A percentile compares a stretch with the other conserved stretches of the same genome.
These are phyloP conservation scores for Rhamnella rubrinervis DNA, from an alignment of 331 rosid species.

Conservation along the genomic window DNA sequence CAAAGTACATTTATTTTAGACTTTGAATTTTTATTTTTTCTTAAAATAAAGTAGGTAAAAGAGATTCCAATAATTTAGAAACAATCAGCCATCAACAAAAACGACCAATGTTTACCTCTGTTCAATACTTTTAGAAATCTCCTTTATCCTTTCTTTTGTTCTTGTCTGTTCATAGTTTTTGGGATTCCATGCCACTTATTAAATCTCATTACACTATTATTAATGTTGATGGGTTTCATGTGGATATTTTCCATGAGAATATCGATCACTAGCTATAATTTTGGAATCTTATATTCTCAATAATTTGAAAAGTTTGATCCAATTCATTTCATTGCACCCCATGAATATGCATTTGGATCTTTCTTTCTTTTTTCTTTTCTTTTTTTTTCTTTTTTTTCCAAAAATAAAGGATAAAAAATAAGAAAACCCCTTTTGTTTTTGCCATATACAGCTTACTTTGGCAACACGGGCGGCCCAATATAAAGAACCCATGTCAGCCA, in stretches of 20 bases:
- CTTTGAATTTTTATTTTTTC: no score
- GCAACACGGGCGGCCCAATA: slow-evolving; percentile 27
- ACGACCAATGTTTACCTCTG: no score
- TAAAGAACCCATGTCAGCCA: slow-evolving; percentile 32
- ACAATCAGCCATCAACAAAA: not conserved
- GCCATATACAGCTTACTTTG: slow-evolving; percentile 18
- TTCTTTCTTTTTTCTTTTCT: no score
- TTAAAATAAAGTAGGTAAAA: not conserved
- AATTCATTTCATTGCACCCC: no score
- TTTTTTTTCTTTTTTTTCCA: no score
- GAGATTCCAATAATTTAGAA: slow-evolving; percentile 8
- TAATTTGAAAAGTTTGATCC: no score
- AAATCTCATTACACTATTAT: not conserved
- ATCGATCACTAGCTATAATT: not conserved
- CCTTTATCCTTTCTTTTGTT: not conserved
- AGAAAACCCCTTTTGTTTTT: not conserved
- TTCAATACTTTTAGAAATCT: not conserved
- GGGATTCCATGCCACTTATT: slow-evolving; percentile 3
- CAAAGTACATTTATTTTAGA: no score
- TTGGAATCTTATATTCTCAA: no score
- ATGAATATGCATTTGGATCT: not conserved
- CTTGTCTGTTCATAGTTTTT: not conserved
- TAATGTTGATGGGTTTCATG: not conserved
- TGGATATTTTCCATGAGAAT: not conserved
- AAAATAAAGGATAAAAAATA: no score